Base-by-base conservation (phyloP, 768 basidiomycete species). In the Fomitopsis pulvina region DNA sequence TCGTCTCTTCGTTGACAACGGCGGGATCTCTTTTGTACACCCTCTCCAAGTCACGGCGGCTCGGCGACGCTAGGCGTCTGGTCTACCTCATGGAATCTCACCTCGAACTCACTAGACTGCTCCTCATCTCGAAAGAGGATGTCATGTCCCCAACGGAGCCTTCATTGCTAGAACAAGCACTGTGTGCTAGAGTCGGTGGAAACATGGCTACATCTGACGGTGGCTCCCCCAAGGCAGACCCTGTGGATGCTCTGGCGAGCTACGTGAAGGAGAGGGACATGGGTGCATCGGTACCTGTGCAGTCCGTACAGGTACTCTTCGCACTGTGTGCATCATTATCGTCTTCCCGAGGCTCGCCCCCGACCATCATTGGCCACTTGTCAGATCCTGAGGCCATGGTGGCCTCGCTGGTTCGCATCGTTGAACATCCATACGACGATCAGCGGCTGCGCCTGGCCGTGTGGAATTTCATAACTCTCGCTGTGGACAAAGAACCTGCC, bases 401-500 rank as follows among this genome's bases (percentile, higher is more conserved):
- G 0, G 64, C 79, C 2, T 72, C 79, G 0, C 68, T 92, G 18
- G 82, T 92, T 2, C 76, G 80, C 20, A 85, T 91, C 29, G 71
- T 87, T 5, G 79, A 82, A 48, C 84, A 91, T 60, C 87, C 89
- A 0, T 90, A 87, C 55, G 85, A 91, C 26, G 90, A 92, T 38
- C 71, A 83, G 18, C 61, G 74, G 7, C 73, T 90, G 27, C 81
- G 87, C 18, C 83, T 77, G 44, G 78, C 85, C 0, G 80, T 89
- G 4, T 97, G 94, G 93, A 78, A 77, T 53, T 85, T 95, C 55
- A 82, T 95, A 32, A 69, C 87, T 0, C 72, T 89, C 16, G 84
- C 88, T 1, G 80, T 94, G 12, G 83, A 89, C 57, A 85, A 84
- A 53, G 92, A 93, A 61, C 92, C 94, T 0, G 91, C 93, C 0